These are phyloP conservation scores for Cicer chorassanicum DNA, from an alignment of 306 rosid species.

Conservation along the genomic window DNA sequence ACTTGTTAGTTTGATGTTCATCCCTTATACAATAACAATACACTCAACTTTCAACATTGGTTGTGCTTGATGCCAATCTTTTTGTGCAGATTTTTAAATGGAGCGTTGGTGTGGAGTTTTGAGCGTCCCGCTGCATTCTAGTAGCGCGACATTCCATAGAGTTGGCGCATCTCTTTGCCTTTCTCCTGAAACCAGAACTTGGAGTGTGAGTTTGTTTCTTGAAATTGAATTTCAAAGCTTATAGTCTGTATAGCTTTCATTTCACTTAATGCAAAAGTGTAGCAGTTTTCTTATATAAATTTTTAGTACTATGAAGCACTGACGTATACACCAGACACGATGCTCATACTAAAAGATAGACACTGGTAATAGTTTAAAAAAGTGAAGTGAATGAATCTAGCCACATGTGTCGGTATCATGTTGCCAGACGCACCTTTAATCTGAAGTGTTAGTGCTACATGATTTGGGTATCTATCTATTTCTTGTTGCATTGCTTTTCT, in stretches of 20 bases:
- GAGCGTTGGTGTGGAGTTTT: slow-evolving; percentile 86
- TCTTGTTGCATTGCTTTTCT: background rate
- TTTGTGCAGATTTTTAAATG: slow-evolving; percentile 52
- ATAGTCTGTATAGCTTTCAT: background rate
- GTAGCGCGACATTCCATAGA: slow-evolving; percentile 50
- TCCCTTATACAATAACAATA: background rate
- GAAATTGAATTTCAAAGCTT: slow-evolving; percentile 13
- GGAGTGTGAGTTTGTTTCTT: slow-evolving; percentile 60
- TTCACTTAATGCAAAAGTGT: slow-evolving; percentile 5
- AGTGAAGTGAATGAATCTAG: no score
- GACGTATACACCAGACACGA: no score
- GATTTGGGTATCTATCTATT: background rate
- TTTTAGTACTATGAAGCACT: no score
- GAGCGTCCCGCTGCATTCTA: slow-evolving; percentile 64
- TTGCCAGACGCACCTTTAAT: no score
- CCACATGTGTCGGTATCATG: no score
- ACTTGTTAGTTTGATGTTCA: background rate
- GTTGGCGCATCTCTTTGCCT: slow-evolving; percentile 86
- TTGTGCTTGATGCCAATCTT: slow-evolving; percentile 1
- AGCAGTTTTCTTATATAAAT: background rate
- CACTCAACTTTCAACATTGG: background rate
- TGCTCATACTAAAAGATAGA: no score
- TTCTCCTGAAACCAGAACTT: slow-evolving; percentile 58
- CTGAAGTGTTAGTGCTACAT: no score
- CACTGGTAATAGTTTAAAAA: no score